Percentiles rank a stretch among this genome's conserved stretches.
These are phyloP conservation scores for Warburgia ugandensis DNA, from an alignment of 164 flowering plant species.

Conservation along the genomic window DNA sequence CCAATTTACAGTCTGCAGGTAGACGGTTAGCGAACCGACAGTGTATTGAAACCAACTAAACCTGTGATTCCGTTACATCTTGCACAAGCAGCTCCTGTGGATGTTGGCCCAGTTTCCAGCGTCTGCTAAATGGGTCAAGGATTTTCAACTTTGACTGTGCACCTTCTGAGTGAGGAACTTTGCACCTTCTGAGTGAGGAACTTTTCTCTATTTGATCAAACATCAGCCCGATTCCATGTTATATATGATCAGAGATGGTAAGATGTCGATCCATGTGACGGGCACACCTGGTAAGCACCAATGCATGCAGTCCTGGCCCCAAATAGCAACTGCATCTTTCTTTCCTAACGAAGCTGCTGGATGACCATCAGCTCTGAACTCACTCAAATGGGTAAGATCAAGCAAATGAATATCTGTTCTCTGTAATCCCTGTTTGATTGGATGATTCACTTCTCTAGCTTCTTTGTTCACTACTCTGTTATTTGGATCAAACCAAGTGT, in stretches of 20 bases:
- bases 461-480: constrained; percentile 85
- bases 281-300: constrained; percentile 99
- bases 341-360: constrained; percentile 93
- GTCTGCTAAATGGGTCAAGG: no score
- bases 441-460: constrained; percentile 58
- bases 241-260: constrained; percentile 38
- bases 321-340: constrained; percentile 77
- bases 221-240: constrained; percentile 27
- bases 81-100: no score
- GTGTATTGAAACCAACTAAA: no score
- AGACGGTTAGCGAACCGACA: no score
- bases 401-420: constrained; percentile 53
- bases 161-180: no score
- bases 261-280: constrained; percentile 90
- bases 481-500: constrained; percentile 84
- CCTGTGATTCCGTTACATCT: no score
- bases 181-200: no score
- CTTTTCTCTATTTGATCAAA: no score
- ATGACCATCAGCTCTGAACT: constrained; percentile 95
- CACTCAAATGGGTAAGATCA: constrained; percentile 78
- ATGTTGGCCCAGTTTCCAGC: no score
- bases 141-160: no score
- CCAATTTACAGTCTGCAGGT: no score
- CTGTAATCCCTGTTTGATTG: constrained; percentile 45
- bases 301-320: constrained; percentile 99